Evolutionary conservation across 306 rosid species (phyloP).

Genomic region (Citrullus amarus): DNA sequence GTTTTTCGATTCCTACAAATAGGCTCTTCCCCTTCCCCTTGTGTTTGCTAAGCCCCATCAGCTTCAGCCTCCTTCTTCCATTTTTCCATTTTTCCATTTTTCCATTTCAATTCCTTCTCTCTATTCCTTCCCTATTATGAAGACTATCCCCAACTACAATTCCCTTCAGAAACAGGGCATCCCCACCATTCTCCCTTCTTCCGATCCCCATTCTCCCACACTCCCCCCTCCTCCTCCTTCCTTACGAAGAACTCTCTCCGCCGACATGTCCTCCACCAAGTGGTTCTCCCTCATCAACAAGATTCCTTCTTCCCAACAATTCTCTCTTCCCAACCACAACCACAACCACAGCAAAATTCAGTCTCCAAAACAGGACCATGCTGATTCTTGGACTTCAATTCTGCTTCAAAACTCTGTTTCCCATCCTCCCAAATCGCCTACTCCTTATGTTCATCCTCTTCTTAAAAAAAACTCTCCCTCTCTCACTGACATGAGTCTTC

Average conservation of each 20-base stretch:
- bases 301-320: constrained; percentile 37
- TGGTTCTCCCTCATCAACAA: constrained; percentile 23
- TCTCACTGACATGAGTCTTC: constrained; percentile 51
- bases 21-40: constrained; percentile 29
- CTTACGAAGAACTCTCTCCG: constrained; percentile 66
- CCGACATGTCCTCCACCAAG: constrained; percentile 81
- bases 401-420: constrained; percentile 19
- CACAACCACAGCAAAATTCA: constrained; percentile 16
- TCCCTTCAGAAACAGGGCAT: constrained; percentile 44
- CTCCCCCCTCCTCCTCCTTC: constrained; percentile 23
- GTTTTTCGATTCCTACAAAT: constrained; percentile 15
- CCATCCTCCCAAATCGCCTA: background rate
- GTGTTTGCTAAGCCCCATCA: constrained; percentile 28
- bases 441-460: constrained; percentile 79
- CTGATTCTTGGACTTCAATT: constrained; percentile 38
- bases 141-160: background rate
- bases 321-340: constrained; percentile 26
- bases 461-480: constrained; percentile 44
- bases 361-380: constrained; percentile 12
- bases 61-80: constrained; percentile 15
- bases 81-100: too few species aligned
- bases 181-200: constrained; percentile 42
- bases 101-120: background rate
- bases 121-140: background rate
- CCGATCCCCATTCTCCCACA: constrained; percentile 17